Conservation (phyloP, 2,329 filamentous ascomycete species). For the Endocalyx cinctus region DNA sequence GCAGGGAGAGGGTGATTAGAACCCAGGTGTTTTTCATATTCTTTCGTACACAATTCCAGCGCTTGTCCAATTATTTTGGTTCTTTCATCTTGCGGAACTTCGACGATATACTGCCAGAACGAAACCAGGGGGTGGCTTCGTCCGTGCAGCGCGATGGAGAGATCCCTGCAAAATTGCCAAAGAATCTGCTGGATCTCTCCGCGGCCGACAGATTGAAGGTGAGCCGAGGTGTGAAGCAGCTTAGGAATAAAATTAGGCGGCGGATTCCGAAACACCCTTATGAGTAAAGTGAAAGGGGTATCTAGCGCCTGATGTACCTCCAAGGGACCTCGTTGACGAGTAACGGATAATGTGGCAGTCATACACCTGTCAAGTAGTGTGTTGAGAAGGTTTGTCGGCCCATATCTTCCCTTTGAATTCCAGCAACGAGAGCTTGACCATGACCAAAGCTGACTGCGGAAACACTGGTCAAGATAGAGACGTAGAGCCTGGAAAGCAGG, state of each 20-base stretch:
- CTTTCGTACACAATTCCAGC: slow-evolving; percentile 18
- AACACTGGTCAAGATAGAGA: slow-evolving; percentile 15
- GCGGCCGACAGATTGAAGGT: slow-evolving; percentile 19
- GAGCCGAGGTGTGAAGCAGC: slow-evolving; percentile 17
- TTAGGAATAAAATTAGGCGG: slow-evolving; percentile 22
- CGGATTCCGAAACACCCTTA: slow-evolving; percentile 23
- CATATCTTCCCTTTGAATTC: slow-evolving; percentile 17
- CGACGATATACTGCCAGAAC: slow-evolving; percentile 21
- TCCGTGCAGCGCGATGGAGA: slow-evolving; percentile 15
- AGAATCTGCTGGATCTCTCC: slow-evolving; percentile 20
- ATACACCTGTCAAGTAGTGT: slow-evolving; percentile 23
- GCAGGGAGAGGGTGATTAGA: slow-evolving; percentile 17
- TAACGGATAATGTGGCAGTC: slow-evolving; percentile 21
- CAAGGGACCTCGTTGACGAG: slow-evolving; percentile 20
- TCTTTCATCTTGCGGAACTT: slow-evolving; percentile 16
- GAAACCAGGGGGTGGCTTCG: slow-evolving; percentile 13
- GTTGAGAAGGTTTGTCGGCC: slow-evolving; percentile 21
- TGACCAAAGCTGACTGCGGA: slow-evolving; percentile 17
- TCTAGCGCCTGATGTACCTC: slow-evolving; percentile 20
- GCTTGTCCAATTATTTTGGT: slow-evolving; percentile 14
- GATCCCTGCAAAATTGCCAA: slow-evolving; percentile 22
- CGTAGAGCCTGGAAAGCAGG: slow-evolving; percentile 14
- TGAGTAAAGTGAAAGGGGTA: slow-evolving; percentile 20
- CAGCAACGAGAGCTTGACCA: slow-evolving; percentile 18
- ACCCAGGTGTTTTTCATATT: slow-evolving; percentile 18